phyloP scores from a whole-genome alignment of 345 rosid species.

The Aurinia saxatilis region DNA sequence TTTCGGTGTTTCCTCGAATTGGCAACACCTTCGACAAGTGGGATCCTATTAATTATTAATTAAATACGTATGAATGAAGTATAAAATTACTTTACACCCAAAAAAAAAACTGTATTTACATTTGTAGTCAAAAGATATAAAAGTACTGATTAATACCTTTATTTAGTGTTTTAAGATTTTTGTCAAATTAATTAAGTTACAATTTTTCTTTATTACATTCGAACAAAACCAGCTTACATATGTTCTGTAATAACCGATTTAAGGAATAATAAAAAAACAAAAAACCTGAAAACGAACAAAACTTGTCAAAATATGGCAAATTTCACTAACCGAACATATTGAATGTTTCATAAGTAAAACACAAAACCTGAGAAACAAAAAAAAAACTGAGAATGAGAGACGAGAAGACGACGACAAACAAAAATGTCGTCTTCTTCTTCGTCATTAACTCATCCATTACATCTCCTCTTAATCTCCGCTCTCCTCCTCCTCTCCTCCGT shows the following conservation, averaged over 20 bases:
- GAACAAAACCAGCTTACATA: not conserved
- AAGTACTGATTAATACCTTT: not conserved
- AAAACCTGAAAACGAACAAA: conserved; percentile 12
- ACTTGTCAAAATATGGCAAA: conserved; percentile 17
- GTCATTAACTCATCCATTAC: not conserved
- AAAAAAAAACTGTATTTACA: too few species aligned
- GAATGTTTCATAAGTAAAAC: not conserved
- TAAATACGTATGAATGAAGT: too few species aligned
- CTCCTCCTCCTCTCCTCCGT: conserved; percentile 1
- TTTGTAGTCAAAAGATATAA: not conserved
- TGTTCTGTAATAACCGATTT: conserved; percentile 7
- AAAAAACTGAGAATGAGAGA: conserved; percentile 11
- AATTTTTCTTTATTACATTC: not conserved
- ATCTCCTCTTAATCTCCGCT: not conserved
- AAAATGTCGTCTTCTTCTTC: conserved; percentile 17
- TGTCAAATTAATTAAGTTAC: not conserved
- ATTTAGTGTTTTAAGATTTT: not conserved
- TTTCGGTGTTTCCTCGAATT: too few species aligned
- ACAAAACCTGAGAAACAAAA: not conserved
- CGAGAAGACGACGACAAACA: conserved; percentile 12
- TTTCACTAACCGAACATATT: conserved; percentile 14
- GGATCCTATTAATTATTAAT: too few species aligned
- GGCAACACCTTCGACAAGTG: too few species aligned
- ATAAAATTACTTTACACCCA: too few species aligned
- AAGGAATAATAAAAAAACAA: not conserved